These are phyloP conservation scores for Candolleomyces efflorescens DNA, from an alignment of 768 basidiomycete genomes.

Conservation along the genomic window DNA sequence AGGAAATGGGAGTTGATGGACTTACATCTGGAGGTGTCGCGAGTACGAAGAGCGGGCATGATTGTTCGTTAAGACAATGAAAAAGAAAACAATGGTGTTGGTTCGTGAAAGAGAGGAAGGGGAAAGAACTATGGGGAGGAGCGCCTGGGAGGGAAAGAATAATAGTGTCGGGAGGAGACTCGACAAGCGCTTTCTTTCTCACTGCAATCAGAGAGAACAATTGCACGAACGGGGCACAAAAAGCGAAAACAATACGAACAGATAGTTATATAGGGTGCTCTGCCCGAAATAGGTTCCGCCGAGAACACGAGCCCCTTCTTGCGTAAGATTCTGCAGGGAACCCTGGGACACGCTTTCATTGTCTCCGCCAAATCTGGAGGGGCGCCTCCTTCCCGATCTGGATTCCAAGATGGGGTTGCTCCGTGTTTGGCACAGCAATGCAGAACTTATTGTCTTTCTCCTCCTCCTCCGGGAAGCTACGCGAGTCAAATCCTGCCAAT, in stretches of 20 bases:
- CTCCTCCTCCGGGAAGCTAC: slow-evolving; percentile 22
- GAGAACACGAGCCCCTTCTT: slow-evolving; percentile 32
- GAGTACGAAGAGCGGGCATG: slow-evolving; percentile 80
- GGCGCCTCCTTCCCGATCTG: slow-evolving; percentile 36
- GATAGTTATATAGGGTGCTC: slow-evolving; percentile 48
- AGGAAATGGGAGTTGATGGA: slow-evolving; percentile 9
- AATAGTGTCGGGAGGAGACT: slow-evolving; percentile 48
- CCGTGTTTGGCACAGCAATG: slow-evolving; percentile 36
- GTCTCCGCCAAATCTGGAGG: slow-evolving; percentile 24
- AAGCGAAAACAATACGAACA: slow-evolving; percentile 51
- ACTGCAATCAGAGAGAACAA: slow-evolving; percentile 48
- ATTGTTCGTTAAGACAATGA: slow-evolving; percentile 28
- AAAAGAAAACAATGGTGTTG: slow-evolving; percentile 16
- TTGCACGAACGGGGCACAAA: slow-evolving; percentile 62
- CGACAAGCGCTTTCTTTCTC: slow-evolving; percentile 43
- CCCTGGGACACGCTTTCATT: slow-evolving; percentile 27
- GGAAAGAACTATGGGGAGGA: slow-evolving; percentile 28
- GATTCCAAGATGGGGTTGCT: slow-evolving; percentile 13
- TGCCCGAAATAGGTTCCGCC: slow-evolving; percentile 33
- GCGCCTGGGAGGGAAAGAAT: slow-evolving; percentile 36
- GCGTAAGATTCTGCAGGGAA: slow-evolving; percentile 24
- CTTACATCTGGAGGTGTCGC: slow-evolving; percentile 59
- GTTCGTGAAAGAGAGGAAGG: slow-evolving; percentile 19
- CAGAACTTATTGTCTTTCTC: slow-evolving; percentile 44
- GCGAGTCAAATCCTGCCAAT: not conserved